phyloP scores from a whole-genome alignment of 2,329 filamentous ascomycete genomes.

The Phialophora chinensis region DNA sequence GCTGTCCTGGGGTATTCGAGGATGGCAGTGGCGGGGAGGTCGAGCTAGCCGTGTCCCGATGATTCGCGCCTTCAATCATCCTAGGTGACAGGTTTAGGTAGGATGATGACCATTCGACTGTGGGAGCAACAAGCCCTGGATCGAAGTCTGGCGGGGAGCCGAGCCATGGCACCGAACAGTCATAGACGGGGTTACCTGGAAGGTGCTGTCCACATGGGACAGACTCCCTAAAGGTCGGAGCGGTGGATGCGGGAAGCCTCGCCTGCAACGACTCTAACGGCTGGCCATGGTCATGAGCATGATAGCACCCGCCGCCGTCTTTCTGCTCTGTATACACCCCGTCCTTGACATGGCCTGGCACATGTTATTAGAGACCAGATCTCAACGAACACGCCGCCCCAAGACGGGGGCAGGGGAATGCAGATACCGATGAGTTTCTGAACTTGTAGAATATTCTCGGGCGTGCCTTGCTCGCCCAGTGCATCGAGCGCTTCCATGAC shows the following conservation, averaged over 20 bases:
- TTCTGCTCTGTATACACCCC: background rate
- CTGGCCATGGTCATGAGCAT: background rate
- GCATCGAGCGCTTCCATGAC: slow-evolving; percentile 24
- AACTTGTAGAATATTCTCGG: slow-evolving; percentile 16
- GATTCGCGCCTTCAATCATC: background rate
- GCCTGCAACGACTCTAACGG: background rate
- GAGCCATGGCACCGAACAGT: background rate
- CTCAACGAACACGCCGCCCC: too few species aligned
- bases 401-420: too few species aligned
- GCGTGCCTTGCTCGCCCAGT: slow-evolving; percentile 16
- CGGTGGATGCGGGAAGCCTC: too few species aligned
- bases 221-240: too few species aligned
- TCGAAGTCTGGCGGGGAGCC: background rate
- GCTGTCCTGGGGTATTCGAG: background rate
- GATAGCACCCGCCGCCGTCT: background rate
- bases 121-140: background rate
- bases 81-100: background rate
- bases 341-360: slow-evolving; percentile 13
- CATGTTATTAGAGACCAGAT: background rate
- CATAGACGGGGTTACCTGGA: background rate
- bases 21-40: background rate
- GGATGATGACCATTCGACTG: background rate
- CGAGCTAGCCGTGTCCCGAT: background rate
- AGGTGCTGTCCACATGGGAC: too few species aligned
- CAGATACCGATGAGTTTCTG: slow-evolving; percentile 18